Evolutionary conservation across 2,329 filamentous ascomycete species (phyloP).

Genomic region (Aspergillus terreus): DNA sequence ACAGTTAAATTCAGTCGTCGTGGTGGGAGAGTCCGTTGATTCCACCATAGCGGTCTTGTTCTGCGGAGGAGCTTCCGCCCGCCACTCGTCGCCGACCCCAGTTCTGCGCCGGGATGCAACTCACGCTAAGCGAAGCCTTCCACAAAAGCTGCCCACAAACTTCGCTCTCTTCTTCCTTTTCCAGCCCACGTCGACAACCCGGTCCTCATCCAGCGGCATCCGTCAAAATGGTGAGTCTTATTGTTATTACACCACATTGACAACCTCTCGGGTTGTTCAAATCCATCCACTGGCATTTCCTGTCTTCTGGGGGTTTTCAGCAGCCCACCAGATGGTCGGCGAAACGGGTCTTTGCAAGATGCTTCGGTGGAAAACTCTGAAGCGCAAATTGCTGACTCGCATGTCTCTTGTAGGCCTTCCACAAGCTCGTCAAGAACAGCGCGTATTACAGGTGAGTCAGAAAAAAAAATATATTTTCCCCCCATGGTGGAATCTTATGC

Average conservation of each 20-base stretch:
- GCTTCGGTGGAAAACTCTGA: conserved; percentile 89
- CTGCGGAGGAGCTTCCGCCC: not conserved
- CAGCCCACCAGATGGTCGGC: not conserved
- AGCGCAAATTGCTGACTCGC: conserved; percentile 99
- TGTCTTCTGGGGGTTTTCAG: conserved; percentile 6
- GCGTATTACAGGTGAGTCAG: conserved; percentile 90
- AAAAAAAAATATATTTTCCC: not conserved
- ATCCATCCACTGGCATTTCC: conserved; percentile 2
- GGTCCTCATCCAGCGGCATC: conserved; percentile 32
- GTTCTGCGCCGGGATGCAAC: conserved; percentile 30
- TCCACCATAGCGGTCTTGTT: not conserved
- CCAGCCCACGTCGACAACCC: conserved; percentile 34
- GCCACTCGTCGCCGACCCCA: conserved; percentile 40
- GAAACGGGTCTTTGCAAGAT: conserved; percentile 85
- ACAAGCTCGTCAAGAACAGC: conserved; percentile 95
- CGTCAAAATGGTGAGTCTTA: conserved; percentile 45
- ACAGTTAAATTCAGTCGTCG: not conserved
- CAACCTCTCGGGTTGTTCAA: conserved; percentile 9
- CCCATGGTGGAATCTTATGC: not conserved
- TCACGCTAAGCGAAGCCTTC: conserved; percentile 40
- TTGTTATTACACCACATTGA: conserved; percentile 25
- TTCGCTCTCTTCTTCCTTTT: conserved; percentile 24
- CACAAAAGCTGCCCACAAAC: conserved; percentile 39
- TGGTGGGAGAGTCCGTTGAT: not conserved
- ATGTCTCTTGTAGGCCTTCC: conserved; percentile 67